Evolutionary conservation across 768 basidiomycete species (phyloP).

Genomic region (Boletus rex-veris): DNA sequence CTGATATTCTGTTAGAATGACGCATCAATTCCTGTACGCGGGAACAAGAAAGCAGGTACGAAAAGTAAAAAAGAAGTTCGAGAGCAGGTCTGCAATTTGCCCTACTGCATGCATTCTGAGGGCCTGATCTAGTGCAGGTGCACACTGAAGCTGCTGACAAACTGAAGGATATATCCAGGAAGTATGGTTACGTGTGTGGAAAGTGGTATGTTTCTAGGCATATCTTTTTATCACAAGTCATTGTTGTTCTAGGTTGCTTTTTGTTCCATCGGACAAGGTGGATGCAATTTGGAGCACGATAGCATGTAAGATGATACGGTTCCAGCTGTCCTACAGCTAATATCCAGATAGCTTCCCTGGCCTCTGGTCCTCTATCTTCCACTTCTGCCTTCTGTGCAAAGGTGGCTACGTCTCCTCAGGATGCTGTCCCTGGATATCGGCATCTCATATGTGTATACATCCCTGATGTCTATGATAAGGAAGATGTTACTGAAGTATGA

Average conservation of each 20-base stretch:
- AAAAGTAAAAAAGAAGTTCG: slow-evolving; percentile 75
- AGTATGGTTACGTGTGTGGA: slow-evolving; percentile 52
- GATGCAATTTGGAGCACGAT: slow-evolving; percentile 61
- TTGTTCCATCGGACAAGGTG: slow-evolving; percentile 57
- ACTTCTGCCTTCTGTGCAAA: slow-evolving; percentile 58
- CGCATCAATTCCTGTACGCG: slow-evolving; percentile 57
- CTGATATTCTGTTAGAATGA: slow-evolving; percentile 48
- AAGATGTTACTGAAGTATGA: slow-evolving; percentile 50
- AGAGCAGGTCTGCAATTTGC: slow-evolving; percentile 48
- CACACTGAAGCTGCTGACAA: slow-evolving; percentile 57
- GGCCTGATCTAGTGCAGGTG: slow-evolving; percentile 35
- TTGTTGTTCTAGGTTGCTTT: slow-evolving; percentile 54
- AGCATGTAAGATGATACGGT: slow-evolving; percentile 44
- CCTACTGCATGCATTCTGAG: not conserved
- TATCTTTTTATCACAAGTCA: not conserved
- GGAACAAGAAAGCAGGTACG: slow-evolving; percentile 67
- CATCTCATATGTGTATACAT: slow-evolving; percentile 72
- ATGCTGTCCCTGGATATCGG: slow-evolving; percentile 46
- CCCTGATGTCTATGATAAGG: slow-evolving; percentile 67
- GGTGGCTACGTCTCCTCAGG: slow-evolving; percentile 59
- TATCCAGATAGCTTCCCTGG: slow-evolving; percentile 50
- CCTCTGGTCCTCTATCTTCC: slow-evolving; percentile 56
- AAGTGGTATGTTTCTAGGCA: slow-evolving; percentile 53
- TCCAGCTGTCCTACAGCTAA: not conserved
- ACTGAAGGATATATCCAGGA: slow-evolving; percentile 56